Conservation (phyloP, 1,284 basidiomycete species). For the Ustilago cynodontis region DNA sequence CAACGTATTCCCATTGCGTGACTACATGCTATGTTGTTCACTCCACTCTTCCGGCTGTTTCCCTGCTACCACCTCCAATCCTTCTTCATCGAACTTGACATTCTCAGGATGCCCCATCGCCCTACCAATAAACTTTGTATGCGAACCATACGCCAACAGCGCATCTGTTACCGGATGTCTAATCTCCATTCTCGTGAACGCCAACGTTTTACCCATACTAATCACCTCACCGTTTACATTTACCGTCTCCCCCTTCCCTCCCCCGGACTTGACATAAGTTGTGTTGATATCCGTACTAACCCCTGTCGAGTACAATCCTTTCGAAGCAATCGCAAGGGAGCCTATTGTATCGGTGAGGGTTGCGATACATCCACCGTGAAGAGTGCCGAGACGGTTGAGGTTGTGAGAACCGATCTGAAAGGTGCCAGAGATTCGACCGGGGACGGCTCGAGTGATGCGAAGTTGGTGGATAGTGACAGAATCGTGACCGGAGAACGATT, state of each 20-base stretch:
- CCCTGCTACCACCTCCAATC: constrained; percentile 79
- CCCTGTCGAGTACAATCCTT: constrained; percentile 85
- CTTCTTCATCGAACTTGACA: constrained; percentile 83
- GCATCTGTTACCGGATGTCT: constrained; percentile 55
- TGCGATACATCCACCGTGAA: constrained; percentile 86
- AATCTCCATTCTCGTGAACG: constrained; percentile 65
- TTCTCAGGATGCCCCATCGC: constrained; percentile 80
- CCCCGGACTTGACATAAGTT: constrained; percentile 82
- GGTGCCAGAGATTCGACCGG: constrained; percentile 53
- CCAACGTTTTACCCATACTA: constrained; percentile 62
- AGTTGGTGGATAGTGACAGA: constrained; percentile 54
- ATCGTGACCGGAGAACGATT: constrained; percentile 58
- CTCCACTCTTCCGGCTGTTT: constrained; percentile 55
- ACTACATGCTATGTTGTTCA: constrained; percentile 19
- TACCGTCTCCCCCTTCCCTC: constrained; percentile 67
- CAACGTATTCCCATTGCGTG: constrained; percentile 5
- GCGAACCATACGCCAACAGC: constrained; percentile 69
- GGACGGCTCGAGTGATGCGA: constrained; percentile 44
- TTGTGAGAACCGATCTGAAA: constrained; percentile 56
- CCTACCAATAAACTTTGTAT: constrained; percentile 88
- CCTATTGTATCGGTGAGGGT: constrained; percentile 88
- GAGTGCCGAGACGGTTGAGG: constrained; percentile 70
- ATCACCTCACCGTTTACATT: constrained; percentile 49
- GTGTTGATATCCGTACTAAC: constrained; percentile 89
- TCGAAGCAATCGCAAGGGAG: constrained; percentile 82